These are phyloP conservation scores for Chimonanthus salicifolius DNA, from an alignment of 164 flowering plant species.

Conservation along the genomic window DNA sequence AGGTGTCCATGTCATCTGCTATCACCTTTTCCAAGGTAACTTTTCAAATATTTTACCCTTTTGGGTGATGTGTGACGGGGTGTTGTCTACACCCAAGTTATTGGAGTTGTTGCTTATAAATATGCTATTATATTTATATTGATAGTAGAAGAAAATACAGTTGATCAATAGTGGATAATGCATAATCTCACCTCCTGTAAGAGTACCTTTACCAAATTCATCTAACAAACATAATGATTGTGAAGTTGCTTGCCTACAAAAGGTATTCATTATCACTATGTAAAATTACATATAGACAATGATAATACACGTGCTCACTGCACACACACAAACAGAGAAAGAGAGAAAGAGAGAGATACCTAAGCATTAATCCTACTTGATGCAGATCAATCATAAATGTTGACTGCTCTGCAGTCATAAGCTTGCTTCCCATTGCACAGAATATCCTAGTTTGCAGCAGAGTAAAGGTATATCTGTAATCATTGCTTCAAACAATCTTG, in stretches of 20 bases:
- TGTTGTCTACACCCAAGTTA: too few relatives aligned
- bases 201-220: slow-evolving; percentile 99
- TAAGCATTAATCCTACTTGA: slow-evolving; percentile 96
- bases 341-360: slow-evolving; percentile 32
- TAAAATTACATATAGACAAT: background rate
- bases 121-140: background rate
- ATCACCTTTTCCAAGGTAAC: too few relatives aligned
- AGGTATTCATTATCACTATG: slow-evolving; percentile 5
- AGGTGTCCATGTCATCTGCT: too few relatives aligned
- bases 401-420: slow-evolving; percentile 87
- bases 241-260: slow-evolving; percentile 77
- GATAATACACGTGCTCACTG: background rate
- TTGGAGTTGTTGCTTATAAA: background rate
- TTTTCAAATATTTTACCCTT: too few relatives aligned
- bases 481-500: background rate
- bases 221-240: slow-evolving; percentile 82
- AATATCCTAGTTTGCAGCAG: slow-evolving; percentile 51
- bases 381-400: slow-evolving; percentile 97
- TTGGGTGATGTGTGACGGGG: too few relatives aligned
- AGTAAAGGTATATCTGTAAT: background rate
- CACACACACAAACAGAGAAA: background rate
- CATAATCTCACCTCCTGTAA: slow-evolving; percentile 75
- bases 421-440: slow-evolving; percentile 86
- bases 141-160: slow-evolving; percentile 1
- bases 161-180: background rate